These are phyloP conservation scores for Serpula lacrymans DNA, from an alignment of 768 basidiomycete genomes.

Conservation along the genomic window DNA sequence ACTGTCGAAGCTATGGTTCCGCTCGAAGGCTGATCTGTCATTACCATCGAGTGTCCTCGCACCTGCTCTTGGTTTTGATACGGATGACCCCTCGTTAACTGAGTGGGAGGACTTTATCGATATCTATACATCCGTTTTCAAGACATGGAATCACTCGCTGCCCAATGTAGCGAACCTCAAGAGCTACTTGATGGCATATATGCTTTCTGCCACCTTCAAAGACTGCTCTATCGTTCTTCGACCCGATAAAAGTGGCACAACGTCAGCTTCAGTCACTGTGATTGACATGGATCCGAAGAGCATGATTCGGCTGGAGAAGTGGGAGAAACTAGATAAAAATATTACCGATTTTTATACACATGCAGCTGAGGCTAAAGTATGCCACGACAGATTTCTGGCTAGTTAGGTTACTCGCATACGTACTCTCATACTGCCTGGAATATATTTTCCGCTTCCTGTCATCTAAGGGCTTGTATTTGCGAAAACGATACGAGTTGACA, in stretches of 20 bases:
- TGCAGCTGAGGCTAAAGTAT: no score
- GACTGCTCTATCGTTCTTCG: conserved; percentile 81
- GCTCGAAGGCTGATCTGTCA: no score
- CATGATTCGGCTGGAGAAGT: conserved; percentile 57
- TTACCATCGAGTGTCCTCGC: conserved; percentile 11
- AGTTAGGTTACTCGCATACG: no score
- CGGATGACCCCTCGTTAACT: conserved; percentile 50
- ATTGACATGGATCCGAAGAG: conserved; percentile 89
- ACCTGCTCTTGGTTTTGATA: conserved; percentile 25
- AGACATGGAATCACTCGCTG: conserved; percentile 32
- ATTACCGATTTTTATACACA: conserved; percentile 50
- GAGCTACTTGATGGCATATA: conserved; percentile 68
- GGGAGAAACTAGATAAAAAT: conserved; percentile 69
- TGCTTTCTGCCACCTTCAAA: conserved; percentile 93
- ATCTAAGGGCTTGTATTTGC: no score
- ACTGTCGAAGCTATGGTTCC: conserved; percentile 46
- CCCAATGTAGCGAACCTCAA: conserved; percentile 46
- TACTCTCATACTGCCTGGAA: no score
- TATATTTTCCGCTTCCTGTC: no score
- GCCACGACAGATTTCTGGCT: no score
- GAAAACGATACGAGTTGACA: no score
- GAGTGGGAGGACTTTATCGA: conserved; percentile 70
- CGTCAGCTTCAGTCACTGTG: conserved; percentile 48
- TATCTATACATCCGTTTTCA: conserved; percentile 40
- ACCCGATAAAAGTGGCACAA: conserved; percentile 8